Evolutionary conservation across 1,139 yeast genomes (phyloP), one percentile per base, ranked within the genome.

Genomic region (Magnusiomyces tetraspermus): DNA sequence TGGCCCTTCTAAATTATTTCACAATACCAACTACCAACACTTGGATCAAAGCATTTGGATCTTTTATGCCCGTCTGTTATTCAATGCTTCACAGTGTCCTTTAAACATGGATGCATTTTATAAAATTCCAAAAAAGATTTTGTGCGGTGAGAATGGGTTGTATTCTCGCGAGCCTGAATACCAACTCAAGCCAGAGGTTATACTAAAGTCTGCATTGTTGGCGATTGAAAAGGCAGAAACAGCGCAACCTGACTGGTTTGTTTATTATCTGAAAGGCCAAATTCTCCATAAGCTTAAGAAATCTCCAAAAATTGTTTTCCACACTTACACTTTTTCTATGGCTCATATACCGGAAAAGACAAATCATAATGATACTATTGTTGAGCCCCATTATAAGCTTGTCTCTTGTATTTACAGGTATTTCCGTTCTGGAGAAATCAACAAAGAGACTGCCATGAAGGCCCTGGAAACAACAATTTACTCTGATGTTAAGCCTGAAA

Each of bases 341-440:
- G 51, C 50, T 15, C 57, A 73, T 2, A 78, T 82, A 0, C 66
- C 70, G 2, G 72, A 70, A 5, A 63, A 65, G 51, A 55, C 54
- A 30, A 66, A 67, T 19, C 68, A 72, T 24, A 72, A 76, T n/a
- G 92, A 64, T 3, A 40, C 75, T 1, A 70, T 81, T 3, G 67
- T 87, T 42, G 96, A 87, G 61, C 90, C 96, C 0, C 87, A 83
- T 63, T 88, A 88, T 62, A 72, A 75, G 51, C 64, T 84, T 15
- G 76, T 85, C 37, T 75, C 89, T 0, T 58, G 78, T 50, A 63
- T 79, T 8, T 82, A 77, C 69, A 88, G 88, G 64, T 76, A 75
- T 53, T 79, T 77, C 13, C 72, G 70, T 50, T 37, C 51, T 0
- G 75, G 67, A 0, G 52, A 63, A 17, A 45, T 85, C 0, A 46